phyloP scores from a whole-genome alignment of 176 grass and related monocot species.

The Tuctoria greenei region DNA sequence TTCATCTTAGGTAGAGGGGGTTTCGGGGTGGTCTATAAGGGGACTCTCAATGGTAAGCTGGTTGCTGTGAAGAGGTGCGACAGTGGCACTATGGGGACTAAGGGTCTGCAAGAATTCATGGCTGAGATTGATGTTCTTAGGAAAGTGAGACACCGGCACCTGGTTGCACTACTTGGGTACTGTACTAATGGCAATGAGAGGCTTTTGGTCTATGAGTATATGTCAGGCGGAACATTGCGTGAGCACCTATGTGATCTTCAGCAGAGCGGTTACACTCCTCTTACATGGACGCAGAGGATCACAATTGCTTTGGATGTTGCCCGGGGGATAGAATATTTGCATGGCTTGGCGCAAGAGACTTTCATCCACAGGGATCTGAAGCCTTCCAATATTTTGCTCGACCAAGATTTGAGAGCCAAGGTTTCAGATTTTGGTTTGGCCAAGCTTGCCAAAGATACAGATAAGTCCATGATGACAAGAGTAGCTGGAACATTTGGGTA shows the following conservation, averaged over 20 bases:
- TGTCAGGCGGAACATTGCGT: constrained; percentile 70
- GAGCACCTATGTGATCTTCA: constrained; percentile 73
- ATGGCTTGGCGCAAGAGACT: neutral
- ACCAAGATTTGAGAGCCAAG: neutral
- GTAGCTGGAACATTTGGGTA: neutral
- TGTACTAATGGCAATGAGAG: constrained; percentile 72
- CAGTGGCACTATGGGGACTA: constrained; percentile 61
- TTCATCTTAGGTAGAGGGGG: constrained; percentile 76
- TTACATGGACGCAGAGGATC: constrained; percentile 78
- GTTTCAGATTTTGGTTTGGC: neutral
- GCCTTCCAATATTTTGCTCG: neutral
- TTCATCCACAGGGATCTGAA: neutral
- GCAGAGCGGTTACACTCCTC: constrained; percentile 45
- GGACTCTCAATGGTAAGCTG: constrained; percentile 59
- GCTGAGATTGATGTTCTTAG: constrained; percentile 93
- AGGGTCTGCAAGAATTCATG: constrained; percentile 74
- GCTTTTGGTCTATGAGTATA: constrained; percentile 92
- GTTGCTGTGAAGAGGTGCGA: constrained; percentile 81
- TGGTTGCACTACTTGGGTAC: constrained; percentile 82
- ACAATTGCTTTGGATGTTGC: neutral
- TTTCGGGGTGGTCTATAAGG: constrained; percentile 87
- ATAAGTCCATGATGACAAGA: neutral
- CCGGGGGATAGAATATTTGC: neutral
- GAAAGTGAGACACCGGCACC: constrained; percentile 83
- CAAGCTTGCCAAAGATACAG: neutral